A percentile compares a stretch with the other conserved stretches of the same genome.
Evolutionary conservation across 1,284 basidiomycete genomes (phyloP).

Genomic region (Pseudozyma sp.): DNA sequence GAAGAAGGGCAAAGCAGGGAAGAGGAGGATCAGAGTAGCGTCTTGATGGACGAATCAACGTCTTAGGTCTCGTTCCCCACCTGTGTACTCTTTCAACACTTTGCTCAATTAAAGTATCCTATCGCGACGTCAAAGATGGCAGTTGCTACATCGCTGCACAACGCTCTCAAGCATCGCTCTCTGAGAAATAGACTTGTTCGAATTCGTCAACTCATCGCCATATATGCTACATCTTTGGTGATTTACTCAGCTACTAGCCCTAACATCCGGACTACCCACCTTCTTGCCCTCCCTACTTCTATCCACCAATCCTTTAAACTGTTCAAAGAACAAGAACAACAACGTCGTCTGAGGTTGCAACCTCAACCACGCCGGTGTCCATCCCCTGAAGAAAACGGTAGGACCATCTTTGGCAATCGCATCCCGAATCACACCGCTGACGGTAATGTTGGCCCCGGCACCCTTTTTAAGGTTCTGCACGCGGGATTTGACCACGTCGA

Average conservation of each 20-base stretch:
- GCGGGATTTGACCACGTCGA: conserved; percentile 57
- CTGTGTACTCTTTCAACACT: conserved; percentile 2
- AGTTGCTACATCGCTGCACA: no score
- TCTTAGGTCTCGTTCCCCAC: conserved; percentile 19
- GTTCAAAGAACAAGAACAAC: conserved; percentile 64
- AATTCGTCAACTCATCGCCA: no score
- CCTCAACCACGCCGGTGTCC: conserved; percentile 72
- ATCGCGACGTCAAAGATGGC: neutral
- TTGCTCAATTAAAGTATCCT: neutral
- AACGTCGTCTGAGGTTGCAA: conserved; percentile 66
- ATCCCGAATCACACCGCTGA: conserved; percentile 44
- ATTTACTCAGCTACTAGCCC: conserved; percentile 18
- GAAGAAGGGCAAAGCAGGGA: neutral
- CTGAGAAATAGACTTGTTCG: no score
- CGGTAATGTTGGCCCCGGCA: conserved; percentile 31
- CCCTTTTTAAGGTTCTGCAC: conserved; percentile 68
- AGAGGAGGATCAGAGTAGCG: conserved; percentile 25
- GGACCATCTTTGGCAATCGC: conserved; percentile 70
- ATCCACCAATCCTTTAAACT: conserved; percentile 61
- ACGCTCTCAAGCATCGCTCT: no score
- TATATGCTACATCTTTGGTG: neutral
- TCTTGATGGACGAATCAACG: conserved; percentile 42
- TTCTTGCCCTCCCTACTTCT: conserved; percentile 23
- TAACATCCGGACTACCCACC: conserved; percentile 7
- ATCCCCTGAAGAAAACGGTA: conserved; percentile 73